Conservation (phyloP, 345 rosid genomes). For the Ailanthus altissimus region DNA sequence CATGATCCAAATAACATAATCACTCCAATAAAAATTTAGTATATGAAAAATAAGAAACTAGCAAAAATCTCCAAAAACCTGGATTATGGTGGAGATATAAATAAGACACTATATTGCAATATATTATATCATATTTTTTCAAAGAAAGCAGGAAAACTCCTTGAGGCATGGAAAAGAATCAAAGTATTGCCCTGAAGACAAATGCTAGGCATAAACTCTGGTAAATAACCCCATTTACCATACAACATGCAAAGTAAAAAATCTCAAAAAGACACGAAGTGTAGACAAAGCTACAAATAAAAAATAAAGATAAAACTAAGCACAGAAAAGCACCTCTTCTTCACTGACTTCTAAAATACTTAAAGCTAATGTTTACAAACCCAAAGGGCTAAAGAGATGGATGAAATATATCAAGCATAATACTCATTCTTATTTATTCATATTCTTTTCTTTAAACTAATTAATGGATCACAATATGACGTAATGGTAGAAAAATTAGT, state of each 20-base stretch:
- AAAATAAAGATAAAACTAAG: neutral
- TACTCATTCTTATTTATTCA: neutral
- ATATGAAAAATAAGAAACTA: no score
- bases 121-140: neutral
- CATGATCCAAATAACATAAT: neutral
- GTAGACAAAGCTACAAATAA: no score
- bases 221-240: neutral
- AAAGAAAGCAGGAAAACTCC: neutral
- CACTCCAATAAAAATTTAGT: neutral
- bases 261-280: neutral
- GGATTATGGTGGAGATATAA: neutral
- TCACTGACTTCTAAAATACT: neutral
- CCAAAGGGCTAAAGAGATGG: neutral
- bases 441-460: neutral
- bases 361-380: neutral
- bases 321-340: neutral
- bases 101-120: no score
- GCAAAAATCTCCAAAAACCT: neutral
- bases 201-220: neutral
- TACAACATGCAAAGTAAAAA: neutral
- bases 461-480: neutral
- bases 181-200: neutral
- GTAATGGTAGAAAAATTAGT: neutral
- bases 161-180: neutral
- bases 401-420: neutral